A percentile compares a stretch with the other conserved stretches of the same genome.
These are phyloP conservation scores for Diutina pseudorugosa DNA, from an alignment of 1,139 yeast species.

Conservation along the genomic window DNA sequence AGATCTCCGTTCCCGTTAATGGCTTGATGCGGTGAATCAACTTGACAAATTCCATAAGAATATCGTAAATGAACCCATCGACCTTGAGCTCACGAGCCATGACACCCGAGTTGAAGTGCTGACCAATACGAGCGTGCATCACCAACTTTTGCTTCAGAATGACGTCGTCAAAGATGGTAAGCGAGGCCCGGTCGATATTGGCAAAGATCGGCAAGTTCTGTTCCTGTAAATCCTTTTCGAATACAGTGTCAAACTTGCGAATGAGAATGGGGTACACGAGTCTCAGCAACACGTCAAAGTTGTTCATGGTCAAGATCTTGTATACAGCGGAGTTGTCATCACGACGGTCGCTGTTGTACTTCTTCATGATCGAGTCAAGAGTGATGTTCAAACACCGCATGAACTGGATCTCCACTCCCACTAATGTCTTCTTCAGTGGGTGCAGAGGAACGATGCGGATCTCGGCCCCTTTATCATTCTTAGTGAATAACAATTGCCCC, in stretches of 20 bases:
- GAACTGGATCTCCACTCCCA: slow-evolving; percentile 36
- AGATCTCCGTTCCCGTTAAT: slow-evolving; percentile 26
- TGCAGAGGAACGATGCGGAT: slow-evolving; percentile 22
- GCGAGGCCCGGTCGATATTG: slow-evolving; percentile 31
- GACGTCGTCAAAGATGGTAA: slow-evolving; percentile 32
- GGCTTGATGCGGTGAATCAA: slow-evolving; percentile 31
- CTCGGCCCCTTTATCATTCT: slow-evolving; percentile 17
- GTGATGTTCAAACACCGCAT: slow-evolving; percentile 37
- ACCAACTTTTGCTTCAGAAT: slow-evolving; percentile 25
- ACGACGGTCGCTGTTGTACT: slow-evolving; percentile 13
- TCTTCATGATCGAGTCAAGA: slow-evolving; percentile 36
- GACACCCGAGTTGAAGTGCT: slow-evolving; percentile 12
- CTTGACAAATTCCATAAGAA: slow-evolving; percentile 31
- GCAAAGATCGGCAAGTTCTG: slow-evolving; percentile 32
- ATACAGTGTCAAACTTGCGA: slow-evolving; percentile 21
- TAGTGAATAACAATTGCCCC: slow-evolving; percentile 22
- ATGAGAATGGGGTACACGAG: slow-evolving; percentile 23
- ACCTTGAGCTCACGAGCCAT: slow-evolving; percentile 10
- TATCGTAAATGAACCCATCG: slow-evolving; percentile 30
- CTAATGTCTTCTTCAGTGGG: slow-evolving; percentile 31
- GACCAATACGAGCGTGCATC: slow-evolving; percentile 18
- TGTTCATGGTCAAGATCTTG: slow-evolving; percentile 35
- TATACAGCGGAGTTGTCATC: slow-evolving; percentile 20
- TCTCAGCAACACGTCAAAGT: slow-evolving; percentile 27
- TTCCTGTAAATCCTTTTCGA: slow-evolving; percentile 23